phyloP scores from a whole-genome alignment of 2,329 filamentous ascomycete genomes.

The Pseudopyrenochaeta lycopersici region DNA sequence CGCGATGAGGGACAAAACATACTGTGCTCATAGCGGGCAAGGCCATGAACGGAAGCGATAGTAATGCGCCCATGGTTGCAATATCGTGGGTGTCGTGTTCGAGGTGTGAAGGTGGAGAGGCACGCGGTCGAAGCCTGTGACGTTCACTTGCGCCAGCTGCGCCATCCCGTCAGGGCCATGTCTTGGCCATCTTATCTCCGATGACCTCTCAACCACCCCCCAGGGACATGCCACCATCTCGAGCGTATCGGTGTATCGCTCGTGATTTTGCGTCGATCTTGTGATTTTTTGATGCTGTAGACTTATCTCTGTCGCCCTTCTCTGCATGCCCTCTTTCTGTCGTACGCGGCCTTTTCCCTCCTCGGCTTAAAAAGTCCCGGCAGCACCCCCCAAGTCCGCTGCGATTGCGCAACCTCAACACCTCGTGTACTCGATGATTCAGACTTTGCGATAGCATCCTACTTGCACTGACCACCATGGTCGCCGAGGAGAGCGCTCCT shows the following conservation, averaged over 20 bases:
- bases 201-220: conserved; percentile 4
- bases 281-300: not conserved
- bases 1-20: conserved; percentile 52
- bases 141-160: conserved; percentile 23
- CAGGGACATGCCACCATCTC: not conserved
- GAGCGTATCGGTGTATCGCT: not conserved
- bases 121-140: conserved; percentile 23
- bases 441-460: conserved; percentile 19
- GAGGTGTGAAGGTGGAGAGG: conserved; percentile 14
- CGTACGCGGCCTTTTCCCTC: not conserved
- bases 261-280: not conserved
- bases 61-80: conserved; percentile 80
- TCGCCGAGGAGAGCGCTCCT: conserved; percentile 38
- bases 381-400: conserved; percentile 11
- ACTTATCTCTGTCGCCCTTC: not conserved
- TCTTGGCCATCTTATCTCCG: conserved; percentile 33
- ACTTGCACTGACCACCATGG: conserved; percentile 29
- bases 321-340: not conserved
- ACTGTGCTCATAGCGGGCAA: conserved; percentile 87
- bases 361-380: conserved; percentile 10
- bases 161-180: conserved; percentile 14
- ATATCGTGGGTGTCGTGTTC: conserved; percentile 15
- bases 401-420: conserved; percentile 8
- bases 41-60: conserved; percentile 89
- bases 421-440: conserved; percentile 30